Evolutionary conservation across 1,284 basidiomycete genomes (phyloP), one percentile per base, ranked within the genome.

Genomic region (Mixia osmundae): DNA sequence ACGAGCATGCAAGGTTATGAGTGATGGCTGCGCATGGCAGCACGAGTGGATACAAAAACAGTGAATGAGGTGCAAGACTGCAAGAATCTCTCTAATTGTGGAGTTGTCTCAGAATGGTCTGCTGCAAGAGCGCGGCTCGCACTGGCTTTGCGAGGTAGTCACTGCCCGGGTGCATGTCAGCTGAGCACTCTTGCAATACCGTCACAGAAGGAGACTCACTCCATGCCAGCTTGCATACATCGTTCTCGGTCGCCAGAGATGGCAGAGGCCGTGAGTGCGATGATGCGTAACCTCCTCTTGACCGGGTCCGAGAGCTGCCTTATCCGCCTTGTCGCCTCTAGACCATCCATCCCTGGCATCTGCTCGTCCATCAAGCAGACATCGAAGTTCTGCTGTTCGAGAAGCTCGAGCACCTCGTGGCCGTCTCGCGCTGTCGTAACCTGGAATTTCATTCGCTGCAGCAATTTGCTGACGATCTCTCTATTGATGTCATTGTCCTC

Each of bases 381-480:
- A 25, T 46, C 42, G 38, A 44, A 49, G 3, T 36, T n/a, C 3
- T 37, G 25, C 4, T 29, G 18, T n/a, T 42, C 19, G 14, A 47
- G 35, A 5, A 43, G 40, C 8, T 36, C 22, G 9, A 44, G 16
- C 22, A 35, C 42, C 25, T 41, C 39, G n/a, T 25, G n/a, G 15
- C 53, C 53, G 32, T 55, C 51, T 28, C 47, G 44, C 32, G 48
- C 53, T 12, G 44, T 44, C 23, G 46, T 41, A 35, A 51, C 51
- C 37, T 44, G 52, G 44, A 53, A 54, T 16, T 51, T 49, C 49
- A 53, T 52, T 45, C 47, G 50, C 25, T 47, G 44, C 30, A 52
- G 42, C 33, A 46, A 35, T 45, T 43, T 32, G 3, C 33, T 37
- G 14, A 47, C 39, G 10, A 50, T 46, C 25, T 50, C 47, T 2